Evolutionary conservation across 1,139 yeast genomes (phyloP), one percentile per base, ranked within the genome.

Genomic region (Saccharomyces pastorianus): DNA sequence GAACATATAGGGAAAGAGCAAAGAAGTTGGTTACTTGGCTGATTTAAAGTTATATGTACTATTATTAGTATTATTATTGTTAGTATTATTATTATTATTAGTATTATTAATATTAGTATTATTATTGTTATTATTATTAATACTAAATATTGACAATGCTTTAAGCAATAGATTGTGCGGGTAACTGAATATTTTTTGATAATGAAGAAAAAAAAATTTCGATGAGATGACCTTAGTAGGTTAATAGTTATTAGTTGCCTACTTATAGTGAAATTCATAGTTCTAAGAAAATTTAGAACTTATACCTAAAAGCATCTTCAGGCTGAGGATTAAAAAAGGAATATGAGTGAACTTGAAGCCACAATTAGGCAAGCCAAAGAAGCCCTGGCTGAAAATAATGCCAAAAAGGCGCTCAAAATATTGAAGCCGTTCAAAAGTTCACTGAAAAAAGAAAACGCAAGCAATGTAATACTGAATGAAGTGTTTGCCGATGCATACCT

Each of bases 401-500:
- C 76, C 6, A 73, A 73, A 51, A 71, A 71, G 48, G 81, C 82
- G 0, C 60, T 78, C 32, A 65, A 67, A 46, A 56, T 73, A 6
- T 62, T 79, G 44, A 69, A 71, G 52, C 72, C 73, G 4, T 71
- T 66, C 49, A 58, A 59, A 50, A 66, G 65, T 49, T 59, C 61
- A 4, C 58, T 61, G 53, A 68, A 67, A 31, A 28, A 55, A 1
- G 56, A 59, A 13, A 71, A 70, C 51, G 59, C 64, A 1, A 55
- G 70, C 1, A 69, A 72, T 52, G 68, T 77, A 17, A 64, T 68
- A 7, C 51, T 67, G 49, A 53, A 59, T 46, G 84, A 83, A 60
- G 61, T 76, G 2, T 71, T 83, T 51, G 96, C 95, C 6, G 96
- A 90, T 68, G 79, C 85, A 1, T 80, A 85, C 56, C 74, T 91